A percentile compares a stretch with the other conserved stretches of the same genome.
Conservation (phyloP, 331 rosid genomes). For the Telfairia occidentalis region DNA sequence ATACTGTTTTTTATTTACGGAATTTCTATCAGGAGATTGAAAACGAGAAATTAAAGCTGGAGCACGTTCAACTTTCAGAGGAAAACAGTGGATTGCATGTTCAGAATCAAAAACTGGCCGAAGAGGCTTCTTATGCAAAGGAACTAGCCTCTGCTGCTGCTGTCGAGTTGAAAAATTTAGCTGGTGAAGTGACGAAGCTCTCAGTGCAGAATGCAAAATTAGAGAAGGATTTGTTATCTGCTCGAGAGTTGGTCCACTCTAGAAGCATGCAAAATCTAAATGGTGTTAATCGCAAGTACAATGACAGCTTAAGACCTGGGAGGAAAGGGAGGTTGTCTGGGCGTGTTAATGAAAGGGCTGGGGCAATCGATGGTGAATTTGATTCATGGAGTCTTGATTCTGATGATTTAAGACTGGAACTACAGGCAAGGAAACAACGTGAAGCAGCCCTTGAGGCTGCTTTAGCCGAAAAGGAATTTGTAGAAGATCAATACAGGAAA, state of each 20-base stretch:
- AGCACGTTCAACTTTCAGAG: slow-evolving; percentile 73
- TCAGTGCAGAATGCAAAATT: slow-evolving; percentile 75
- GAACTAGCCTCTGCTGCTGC: slow-evolving; percentile 99
- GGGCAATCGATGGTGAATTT: slow-evolving; percentile 44
- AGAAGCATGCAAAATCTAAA: slow-evolving; percentile 48
- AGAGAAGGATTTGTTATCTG: slow-evolving; percentile 70
- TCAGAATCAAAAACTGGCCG: slow-evolving; percentile 90
- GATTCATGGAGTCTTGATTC: slow-evolving; percentile 78
- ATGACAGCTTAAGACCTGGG: slow-evolving; percentile 50
- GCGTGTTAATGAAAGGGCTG: slow-evolving; percentile 51
- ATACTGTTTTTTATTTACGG: not conserved
- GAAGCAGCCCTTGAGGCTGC: slow-evolving; percentile 91
- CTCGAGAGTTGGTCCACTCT: slow-evolving; percentile 60
- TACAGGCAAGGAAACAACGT: slow-evolving; percentile 89
- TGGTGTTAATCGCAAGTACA: slow-evolving; percentile 63
- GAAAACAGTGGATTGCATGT: slow-evolving; percentile 86
- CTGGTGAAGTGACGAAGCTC: slow-evolving; percentile 89
- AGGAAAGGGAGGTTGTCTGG: slow-evolving; percentile 68
- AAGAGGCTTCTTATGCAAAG: slow-evolving; percentile 97
- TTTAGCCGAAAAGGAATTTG: slow-evolving; percentile 77
- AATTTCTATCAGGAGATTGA: slow-evolving; percentile 55
- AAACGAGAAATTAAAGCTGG: slow-evolving; percentile 80
- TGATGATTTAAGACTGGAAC: slow-evolving; percentile 75
- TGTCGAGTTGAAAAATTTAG: slow-evolving; percentile 91
- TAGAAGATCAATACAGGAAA: slow-evolving; percentile 76